phyloP scores from a whole-genome alignment of 176 grass and related monocot species.

The Hyparrhenia diplandra region DNA sequence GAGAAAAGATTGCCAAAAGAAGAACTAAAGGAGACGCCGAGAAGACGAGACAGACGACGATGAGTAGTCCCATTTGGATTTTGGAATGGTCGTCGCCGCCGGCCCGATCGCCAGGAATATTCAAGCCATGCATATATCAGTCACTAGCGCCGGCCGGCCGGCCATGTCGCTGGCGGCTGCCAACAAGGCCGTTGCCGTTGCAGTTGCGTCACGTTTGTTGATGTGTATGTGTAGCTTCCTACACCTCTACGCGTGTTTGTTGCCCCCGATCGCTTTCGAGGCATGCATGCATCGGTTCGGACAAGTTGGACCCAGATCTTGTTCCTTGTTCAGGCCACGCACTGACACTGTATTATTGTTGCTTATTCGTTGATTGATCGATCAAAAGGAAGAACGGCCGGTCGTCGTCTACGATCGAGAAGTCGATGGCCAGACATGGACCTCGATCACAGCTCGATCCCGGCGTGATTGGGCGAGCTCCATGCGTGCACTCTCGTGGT shows the following conservation, averaged over 20 bases:
- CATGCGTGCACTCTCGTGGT: constrained; percentile 15
- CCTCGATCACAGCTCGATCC: neutral
- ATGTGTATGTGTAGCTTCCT: neutral
- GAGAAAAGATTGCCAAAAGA: neutral
- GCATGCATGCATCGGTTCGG: constrained; percentile 3
- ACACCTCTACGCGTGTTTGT: neutral
- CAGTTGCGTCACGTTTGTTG: neutral
- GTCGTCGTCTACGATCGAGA: neutral
- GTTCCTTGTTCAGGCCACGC: neutral
- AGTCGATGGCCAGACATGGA: neutral
- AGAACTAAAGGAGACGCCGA: neutral
- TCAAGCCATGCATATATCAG: neutral
- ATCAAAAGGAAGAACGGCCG: neutral
- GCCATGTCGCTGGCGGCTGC: neutral
- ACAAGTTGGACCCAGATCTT: neutral
- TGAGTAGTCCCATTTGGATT: neutral
- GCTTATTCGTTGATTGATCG: neutral
- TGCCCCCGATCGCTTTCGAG: constrained; percentile 7
- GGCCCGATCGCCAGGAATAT: neutral
- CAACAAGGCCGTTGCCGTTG: no score
- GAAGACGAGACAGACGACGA: neutral
- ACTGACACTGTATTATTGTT: neutral
- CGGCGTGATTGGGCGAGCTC: neutral
- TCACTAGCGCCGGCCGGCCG: neutral
- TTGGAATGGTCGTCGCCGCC: neutral